Base-by-base conservation (phyloP, 2,329 filamentous ascomycete species). In the Sordariomycetes sp. region DNA sequence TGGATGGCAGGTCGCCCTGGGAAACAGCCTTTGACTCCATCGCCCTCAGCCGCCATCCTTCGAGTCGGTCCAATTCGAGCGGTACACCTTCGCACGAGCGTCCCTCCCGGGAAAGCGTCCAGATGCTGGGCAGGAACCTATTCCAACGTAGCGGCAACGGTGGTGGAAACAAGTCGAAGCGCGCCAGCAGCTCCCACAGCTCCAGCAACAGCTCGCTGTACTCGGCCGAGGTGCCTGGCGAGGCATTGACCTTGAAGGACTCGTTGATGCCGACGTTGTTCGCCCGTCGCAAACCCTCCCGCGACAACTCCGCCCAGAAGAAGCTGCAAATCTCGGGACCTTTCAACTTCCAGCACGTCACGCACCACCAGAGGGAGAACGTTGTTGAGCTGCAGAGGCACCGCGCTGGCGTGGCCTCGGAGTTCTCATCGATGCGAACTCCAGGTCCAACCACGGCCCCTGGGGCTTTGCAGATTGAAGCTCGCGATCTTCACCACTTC, bases 321-420 rank as follows among this genome's bases (percentile, higher is more conserved):
- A 67, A 61, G 41, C 47, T 68, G 32, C 65, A 68, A 35, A 81
- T 81, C 35, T 81, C 76, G 1, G 68, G 62, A 1, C 76, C 76
- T 3, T 80, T 76, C 54, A 79, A 80, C 57, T 81, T 81, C 40
- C 75, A 79, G 47, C 76, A 81, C 51, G 63, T 81, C 21, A 67
- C 70, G 4, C 75, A 79, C 48, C 74, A 69, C 10, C 58, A 64
- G 10, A 67, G 66, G 30, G 66, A 75, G 20, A 58, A 67, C 32
- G 38, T 68, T 4, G 53, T 63, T 4, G 58, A 57, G 36, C 40
- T 65, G 6, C 55, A 61, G 27, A 53, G 57, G 19, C 66, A 57
- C 42, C 60, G 58, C 12, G 51, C 54, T 31, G 58, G 66, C 19
- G 46, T 66, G 32, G 58, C 59, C 11, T 59, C 61, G 9, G 67